Evolutionary conservation across 768 basidiomycete species (phyloP), one percentile per base, ranked within the genome.

Genomic region (Termitomyces sp.): DNA sequence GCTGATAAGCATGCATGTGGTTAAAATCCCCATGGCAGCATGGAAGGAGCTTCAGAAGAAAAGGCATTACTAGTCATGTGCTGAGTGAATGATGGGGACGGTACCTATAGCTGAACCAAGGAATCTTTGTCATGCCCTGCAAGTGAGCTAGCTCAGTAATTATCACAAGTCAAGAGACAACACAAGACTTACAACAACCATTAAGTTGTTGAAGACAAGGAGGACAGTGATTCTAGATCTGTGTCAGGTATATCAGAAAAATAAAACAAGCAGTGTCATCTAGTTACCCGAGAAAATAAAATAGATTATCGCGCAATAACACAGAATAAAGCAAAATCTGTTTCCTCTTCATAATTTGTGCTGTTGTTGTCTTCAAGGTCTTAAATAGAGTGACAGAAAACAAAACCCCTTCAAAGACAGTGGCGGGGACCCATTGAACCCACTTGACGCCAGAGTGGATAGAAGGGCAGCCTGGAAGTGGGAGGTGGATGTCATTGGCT

Each of bases 31-130:
- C 31, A 76, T 66, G 2, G 76, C 75, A 1, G 76, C 77, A 52
- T 79, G 77, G 58, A 80, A 79, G 12, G 78, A 77, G 5, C 74
- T 75, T 49, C 16, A 9, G 10, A n/a, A n/a, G 16, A 11, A 23
- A 16, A 33, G 10, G 52, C 11, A 52, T 13, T 11, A n/a, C 31
- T n/a, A 54, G 42, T 36, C 11, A 22, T 7, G 1, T 29, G 4
- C 20, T 11, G 16, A 9, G 11, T 12, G 23, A 12, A 27, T 31
- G n/a, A 25, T 20, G 3, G 60, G 68, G 27, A 56, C 73, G 73
- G 66, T 72, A 59, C 58, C 58, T 60, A 31, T 76, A 77, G 53
- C 78, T 75, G 53, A 80, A 78, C 78, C 78, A 80, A 1, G 77
- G 78, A 38, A 79, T 77, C 36, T 67, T 66, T 0, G 76, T 77